phyloP scores from a whole-genome alignment of 73 alveolate genomes.

The Stentor roeselii region DNA sequence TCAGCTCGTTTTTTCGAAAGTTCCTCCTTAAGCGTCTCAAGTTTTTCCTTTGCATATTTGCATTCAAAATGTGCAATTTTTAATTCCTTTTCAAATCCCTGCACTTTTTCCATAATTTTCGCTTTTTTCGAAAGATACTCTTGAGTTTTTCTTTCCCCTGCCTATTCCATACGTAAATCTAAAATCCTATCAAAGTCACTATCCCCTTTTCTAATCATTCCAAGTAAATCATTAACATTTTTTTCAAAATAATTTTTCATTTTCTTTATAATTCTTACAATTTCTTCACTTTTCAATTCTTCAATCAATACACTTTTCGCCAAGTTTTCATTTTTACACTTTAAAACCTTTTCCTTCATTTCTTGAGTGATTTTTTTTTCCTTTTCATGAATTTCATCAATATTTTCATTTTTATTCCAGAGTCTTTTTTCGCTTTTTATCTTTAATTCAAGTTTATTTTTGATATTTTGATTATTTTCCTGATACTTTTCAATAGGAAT shows the following conservation, averaged over 20 bases:
- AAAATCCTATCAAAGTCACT: not conserved
- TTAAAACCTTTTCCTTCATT: not conserved
- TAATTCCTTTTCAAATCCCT: no score
- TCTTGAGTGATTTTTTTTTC: not conserved
- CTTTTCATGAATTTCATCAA: not conserved
- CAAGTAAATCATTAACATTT: not conserved
- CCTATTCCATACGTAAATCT: not conserved
- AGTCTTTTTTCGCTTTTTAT: not conserved
- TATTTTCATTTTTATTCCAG: not conserved
- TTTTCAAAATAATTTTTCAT: not conserved
- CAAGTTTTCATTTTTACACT: not conserved
- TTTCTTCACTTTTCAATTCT: not conserved
- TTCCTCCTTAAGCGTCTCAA: no score
- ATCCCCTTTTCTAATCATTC: not conserved
- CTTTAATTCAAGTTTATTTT: not conserved
- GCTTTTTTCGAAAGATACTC: no score
- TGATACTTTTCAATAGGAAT: not conserved
- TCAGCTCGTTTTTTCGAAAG: no score
- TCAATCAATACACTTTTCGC: not conserved
- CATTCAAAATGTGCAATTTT: no score
- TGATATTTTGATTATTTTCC: not conserved
- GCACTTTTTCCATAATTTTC: no score
- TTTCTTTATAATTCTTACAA: not conserved
- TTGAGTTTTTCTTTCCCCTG: no score
- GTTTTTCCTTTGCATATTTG: no score